A percentile compares a stretch with the other conserved stretches of the same genome.
Evolutionary conservation across 768 basidiomycete genomes (phyloP).

Genomic region (Coprinopsis cinerea): DNA sequence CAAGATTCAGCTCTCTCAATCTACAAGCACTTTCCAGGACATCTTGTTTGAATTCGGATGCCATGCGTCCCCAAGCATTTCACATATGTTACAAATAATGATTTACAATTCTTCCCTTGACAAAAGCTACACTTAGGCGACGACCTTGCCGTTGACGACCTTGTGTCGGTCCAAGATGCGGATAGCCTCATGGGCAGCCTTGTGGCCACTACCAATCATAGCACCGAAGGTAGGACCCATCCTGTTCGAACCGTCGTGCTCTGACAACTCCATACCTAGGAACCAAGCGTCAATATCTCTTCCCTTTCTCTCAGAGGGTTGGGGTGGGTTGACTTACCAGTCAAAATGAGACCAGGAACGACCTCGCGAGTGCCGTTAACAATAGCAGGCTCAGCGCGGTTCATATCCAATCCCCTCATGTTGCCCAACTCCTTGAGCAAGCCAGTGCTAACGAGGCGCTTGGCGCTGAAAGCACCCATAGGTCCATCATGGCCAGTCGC

Average conservation of each 20-base stretch:
- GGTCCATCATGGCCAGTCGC: slow-evolving; percentile 76
- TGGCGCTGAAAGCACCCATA: slow-evolving; percentile 80
- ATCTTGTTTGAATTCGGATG: no score
- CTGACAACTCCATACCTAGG: slow-evolving; percentile 75
- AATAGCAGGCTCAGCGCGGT: slow-evolving; percentile 75
- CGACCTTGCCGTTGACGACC: slow-evolving; percentile 50
- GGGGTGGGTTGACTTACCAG: slow-evolving; percentile 51
- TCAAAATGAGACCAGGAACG: slow-evolving; percentile 67
- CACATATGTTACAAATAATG: no score
- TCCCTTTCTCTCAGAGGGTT: no score
- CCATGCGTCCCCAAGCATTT: no score
- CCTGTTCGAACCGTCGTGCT: slow-evolving; percentile 74
- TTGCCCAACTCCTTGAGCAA: slow-evolving; percentile 68
- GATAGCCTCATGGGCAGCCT: slow-evolving; percentile 62
- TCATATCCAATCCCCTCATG: slow-evolving; percentile 80
- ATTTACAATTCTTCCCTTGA: slow-evolving; percentile 1
- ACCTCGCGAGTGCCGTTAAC: slow-evolving; percentile 76
- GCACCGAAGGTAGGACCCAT: slow-evolving; percentile 79
- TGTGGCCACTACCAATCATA: slow-evolving; percentile 74
- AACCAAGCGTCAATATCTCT: slow-evolving; percentile 11
- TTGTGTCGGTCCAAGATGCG: slow-evolving; percentile 43
- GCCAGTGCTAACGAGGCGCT: slow-evolving; percentile 72
- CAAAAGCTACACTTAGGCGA: slow-evolving; percentile 25
- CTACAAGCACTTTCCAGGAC: no score
- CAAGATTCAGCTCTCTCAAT: no score